These are phyloP conservation scores for Alternaria brassicicola DNA, from an alignment of 2,329 filamentous ascomycete genomes.

Conservation along the genomic window DNA sequence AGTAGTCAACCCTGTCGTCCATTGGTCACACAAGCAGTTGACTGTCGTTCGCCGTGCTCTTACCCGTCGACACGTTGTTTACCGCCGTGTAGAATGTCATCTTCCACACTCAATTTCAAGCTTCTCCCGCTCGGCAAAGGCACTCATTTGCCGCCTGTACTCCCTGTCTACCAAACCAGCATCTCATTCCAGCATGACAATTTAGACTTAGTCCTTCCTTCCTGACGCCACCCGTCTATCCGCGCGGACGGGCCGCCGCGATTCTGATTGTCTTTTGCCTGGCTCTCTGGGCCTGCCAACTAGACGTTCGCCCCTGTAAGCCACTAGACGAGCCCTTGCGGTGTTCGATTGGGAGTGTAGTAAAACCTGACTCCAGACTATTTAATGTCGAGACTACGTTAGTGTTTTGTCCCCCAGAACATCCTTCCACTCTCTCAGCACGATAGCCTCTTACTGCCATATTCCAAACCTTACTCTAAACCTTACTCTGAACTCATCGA, in stretches of 20 bases:
- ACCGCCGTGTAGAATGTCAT: slow-evolving; percentile 11
- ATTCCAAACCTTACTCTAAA: neutral
- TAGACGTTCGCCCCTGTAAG: slow-evolving; percentile 28
- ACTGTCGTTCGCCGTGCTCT: slow-evolving; percentile 19
- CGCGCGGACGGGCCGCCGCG: slow-evolving; percentile 46
- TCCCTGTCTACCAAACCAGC: slow-evolving; percentile 25
- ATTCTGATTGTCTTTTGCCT: slow-evolving; percentile 37
- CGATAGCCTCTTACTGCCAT: neutral
- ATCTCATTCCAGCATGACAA: slow-evolving; percentile 33
- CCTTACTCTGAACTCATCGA: neutral
- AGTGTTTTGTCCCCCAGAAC: slow-evolving; percentile 17
- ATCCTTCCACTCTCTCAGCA: neutral
- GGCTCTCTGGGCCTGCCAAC: slow-evolving; percentile 34
- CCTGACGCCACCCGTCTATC: slow-evolving; percentile 41
- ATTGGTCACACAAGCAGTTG: slow-evolving; percentile 25
- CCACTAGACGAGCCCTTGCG: slow-evolving; percentile 12
- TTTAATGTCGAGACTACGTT: slow-evolving; percentile 38
- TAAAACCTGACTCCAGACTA: slow-evolving; percentile 24
- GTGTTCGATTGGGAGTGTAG: slow-evolving; percentile 4
- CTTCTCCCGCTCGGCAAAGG: slow-evolving; percentile 21
- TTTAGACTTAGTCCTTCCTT: slow-evolving; percentile 30
- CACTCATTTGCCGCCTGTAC: slow-evolving; percentile 25
- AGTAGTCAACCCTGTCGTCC: slow-evolving; percentile 23
- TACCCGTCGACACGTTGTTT: slow-evolving; percentile 39
- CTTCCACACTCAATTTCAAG: slow-evolving; percentile 12